phyloP scores from a whole-genome alignment of 768 basidiomycete genomes.

The Crucibulum laeve region DNA sequence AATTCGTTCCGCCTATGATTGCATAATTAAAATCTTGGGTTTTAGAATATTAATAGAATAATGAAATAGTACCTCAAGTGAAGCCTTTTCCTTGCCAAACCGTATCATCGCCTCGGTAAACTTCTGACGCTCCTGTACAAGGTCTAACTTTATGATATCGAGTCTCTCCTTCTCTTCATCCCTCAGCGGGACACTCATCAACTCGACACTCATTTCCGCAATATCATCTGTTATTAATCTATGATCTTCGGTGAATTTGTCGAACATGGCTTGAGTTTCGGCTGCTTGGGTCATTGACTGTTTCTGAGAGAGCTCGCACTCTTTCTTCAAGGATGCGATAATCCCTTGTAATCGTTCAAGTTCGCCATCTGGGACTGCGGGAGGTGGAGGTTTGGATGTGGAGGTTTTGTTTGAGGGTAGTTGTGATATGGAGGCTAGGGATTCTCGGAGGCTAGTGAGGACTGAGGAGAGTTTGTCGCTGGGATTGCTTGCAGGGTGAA shows the following conservation, averaged over 20 bases:
- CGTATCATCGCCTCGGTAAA: slow-evolving; percentile 61
- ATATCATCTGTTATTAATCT: slow-evolving; percentile 24
- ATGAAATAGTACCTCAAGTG: slow-evolving; percentile 50
- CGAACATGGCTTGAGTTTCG: slow-evolving; percentile 50
- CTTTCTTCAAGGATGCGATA: slow-evolving; percentile 46
- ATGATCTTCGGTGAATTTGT: slow-evolving; percentile 48
- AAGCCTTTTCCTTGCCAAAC: slow-evolving; percentile 60
- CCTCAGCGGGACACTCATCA: slow-evolving; percentile 45
- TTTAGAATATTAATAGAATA: slow-evolving; percentile 5
- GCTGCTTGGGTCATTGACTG: slow-evolving; percentile 34
- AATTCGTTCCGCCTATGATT: slow-evolving; percentile 53
- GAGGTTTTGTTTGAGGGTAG: slow-evolving; percentile 15
- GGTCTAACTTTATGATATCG: slow-evolving; percentile 45
- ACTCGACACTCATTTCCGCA: slow-evolving; percentile 45
- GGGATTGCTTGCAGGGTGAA: slow-evolving; percentile 45
- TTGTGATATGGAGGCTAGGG: slow-evolving; percentile 24
- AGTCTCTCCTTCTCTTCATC: slow-evolving; percentile 55
- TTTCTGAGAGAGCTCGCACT: slow-evolving; percentile 51
- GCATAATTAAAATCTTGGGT: slow-evolving; percentile 4
- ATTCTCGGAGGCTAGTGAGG: slow-evolving; percentile 35
- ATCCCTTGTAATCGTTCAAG: slow-evolving; percentile 43
- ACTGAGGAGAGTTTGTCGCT: slow-evolving; percentile 42
- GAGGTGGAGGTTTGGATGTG: slow-evolving; percentile 11
- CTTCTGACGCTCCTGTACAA: slow-evolving; percentile 62
- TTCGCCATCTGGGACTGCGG: slow-evolving; percentile 32